These are phyloP conservation scores for Xylariaceae sp. DNA, from an alignment of 2,329 filamentous ascomycete genomes.

Conservation along the genomic window DNA sequence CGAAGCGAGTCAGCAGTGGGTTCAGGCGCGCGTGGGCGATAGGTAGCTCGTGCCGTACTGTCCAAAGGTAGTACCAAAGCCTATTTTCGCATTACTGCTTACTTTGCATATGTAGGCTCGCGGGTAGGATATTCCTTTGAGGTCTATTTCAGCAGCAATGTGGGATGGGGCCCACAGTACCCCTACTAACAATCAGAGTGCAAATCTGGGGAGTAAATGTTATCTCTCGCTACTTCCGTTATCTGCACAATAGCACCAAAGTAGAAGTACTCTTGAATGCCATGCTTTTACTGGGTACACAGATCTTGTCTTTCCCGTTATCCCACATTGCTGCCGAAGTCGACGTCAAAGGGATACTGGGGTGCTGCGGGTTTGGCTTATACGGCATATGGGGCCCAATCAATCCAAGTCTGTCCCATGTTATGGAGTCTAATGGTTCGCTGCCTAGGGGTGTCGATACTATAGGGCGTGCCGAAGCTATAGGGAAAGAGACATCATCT, in stretches of 20 bases:
- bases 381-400: slow-evolving; percentile 21
- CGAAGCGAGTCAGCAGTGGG: slow-evolving; percentile 25
- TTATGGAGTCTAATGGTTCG: slow-evolving; percentile 16
- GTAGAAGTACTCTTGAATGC: no score
- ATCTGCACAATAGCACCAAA: no score
- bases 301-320: no score
- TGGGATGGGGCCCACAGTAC: no score
- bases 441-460: slow-evolving; percentile 23
- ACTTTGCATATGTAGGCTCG: slow-evolving; percentile 33
- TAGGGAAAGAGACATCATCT: slow-evolving; percentile 4
- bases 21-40: slow-evolving; percentile 7
- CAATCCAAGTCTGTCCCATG: slow-evolving; percentile 16
- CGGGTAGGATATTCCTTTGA: slow-evolving; percentile 25
- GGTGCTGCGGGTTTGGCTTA: slow-evolving; percentile 21
- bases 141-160: no score
- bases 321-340: no score
- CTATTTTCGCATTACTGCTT: slow-evolving; percentile 28
- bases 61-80: slow-evolving; percentile 17
- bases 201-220: no score
- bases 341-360: slow-evolving; percentile 16
- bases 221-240: no score
- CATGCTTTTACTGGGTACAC: no score
- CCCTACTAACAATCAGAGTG: no score
- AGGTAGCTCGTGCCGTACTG: slow-evolving; percentile 20
- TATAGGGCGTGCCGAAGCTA: slow-evolving; percentile 8